phyloP scores from a whole-genome alignment of 2,329 filamentous ascomycete species.

The Paracamarosporium sp. region DNA sequence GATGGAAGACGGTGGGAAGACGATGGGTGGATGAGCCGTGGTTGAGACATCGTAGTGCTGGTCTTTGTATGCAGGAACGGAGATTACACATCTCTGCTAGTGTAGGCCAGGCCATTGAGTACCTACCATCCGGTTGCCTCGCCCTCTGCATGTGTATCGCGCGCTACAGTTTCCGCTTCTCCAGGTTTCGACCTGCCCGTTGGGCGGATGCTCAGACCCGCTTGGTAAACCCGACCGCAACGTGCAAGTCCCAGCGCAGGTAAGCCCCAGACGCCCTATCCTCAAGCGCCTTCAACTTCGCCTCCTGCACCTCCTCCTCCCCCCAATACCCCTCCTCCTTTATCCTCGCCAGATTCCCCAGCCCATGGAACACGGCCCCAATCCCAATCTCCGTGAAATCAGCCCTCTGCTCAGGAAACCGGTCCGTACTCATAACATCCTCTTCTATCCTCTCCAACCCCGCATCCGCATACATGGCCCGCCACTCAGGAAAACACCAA shows the following conservation, averaged over 20 bases:
- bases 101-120: neutral
- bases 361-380: slow-evolving; percentile 31
- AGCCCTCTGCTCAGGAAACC: slow-evolving; percentile 26
- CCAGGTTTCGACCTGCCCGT: neutral
- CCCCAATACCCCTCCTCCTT: slow-evolving; percentile 31
- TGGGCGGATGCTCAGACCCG: neutral
- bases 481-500: slow-evolving; percentile 30
- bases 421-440: slow-evolving; percentile 36
- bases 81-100: neutral
- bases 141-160: neutral
- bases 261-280: slow-evolving; percentile 36
- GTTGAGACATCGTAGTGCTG: neutral
- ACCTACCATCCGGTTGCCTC: too few species aligned
- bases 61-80: neutral
- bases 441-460: slow-evolving; percentile 26
- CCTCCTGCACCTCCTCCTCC: slow-evolving; percentile 24
- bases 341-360: slow-evolving; percentile 31
- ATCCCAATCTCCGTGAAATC: slow-evolving; percentile 37
- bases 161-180: neutral
- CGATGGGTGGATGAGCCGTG: neutral
- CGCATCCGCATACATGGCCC: slow-evolving; percentile 21
- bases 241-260: slow-evolving; percentile 38
- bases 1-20: neutral
- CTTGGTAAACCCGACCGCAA: slow-evolving; percentile 31
- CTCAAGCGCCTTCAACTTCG: slow-evolving; percentile 21